Evolutionary conservation across 306 rosid species (phyloP), one percentile per base, ranked within the genome.

Genomic region (Mimosa bimucronata): DNA sequence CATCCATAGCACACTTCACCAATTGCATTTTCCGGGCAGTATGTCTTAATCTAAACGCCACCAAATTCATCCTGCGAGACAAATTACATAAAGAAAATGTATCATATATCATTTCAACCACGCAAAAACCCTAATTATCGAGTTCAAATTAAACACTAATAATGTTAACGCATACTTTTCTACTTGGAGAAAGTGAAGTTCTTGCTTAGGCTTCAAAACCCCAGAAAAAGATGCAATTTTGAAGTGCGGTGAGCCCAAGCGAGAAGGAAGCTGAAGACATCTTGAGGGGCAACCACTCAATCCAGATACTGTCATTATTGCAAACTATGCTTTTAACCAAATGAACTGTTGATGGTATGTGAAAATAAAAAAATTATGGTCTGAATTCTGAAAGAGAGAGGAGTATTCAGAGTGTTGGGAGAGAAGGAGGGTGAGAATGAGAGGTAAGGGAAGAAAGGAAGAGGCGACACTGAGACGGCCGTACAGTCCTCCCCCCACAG

Each of bases 1-100:
- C 96, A 86, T 95, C 98, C 92, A 85, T 88, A 42, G 97, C 89
- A 82, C 91, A 80, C 88, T 77, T 91, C 74, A 91, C 82, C 84
- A 85, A 66, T 14, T 66, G 87, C 82, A 78, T 52, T 69, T 30
- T 84, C 38, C 48, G 82, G 6, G 67, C 48, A 74, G 81, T 75
- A 78, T 74, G 61, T 73, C 82, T 79, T 65, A 76, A 79, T 6
- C 83, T 28, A 76, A 85, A 74, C 57, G 87, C 85, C 73, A 23
- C 66, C 85, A 81, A 23, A 45, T 62, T 74, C 48, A 53, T 38
- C 72, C 87, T 83, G 76, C 46, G 46, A 21, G 48, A 55, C 26
- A 82, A 44, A 46, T 25, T 3, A 50, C 26, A 66, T 45, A 71
- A 42, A 53, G 44, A 45, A 45, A 78, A 73, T 45, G 66, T 81